phyloP scores from a whole-genome alignment of 331 rosid species.

The Malus hybrid region DNA sequence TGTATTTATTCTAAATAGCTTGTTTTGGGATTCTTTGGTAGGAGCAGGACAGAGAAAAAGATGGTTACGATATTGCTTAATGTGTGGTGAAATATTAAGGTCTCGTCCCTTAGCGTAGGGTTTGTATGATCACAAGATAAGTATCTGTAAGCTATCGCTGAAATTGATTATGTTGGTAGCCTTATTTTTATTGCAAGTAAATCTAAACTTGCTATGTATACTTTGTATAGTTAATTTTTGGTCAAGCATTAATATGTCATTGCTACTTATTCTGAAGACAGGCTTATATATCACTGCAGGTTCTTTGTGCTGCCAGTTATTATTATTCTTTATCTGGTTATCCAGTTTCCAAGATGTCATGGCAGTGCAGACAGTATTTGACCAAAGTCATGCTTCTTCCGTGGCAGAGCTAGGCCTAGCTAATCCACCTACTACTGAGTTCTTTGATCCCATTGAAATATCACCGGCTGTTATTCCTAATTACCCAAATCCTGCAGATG shows the following conservation, averaged over 20 bases:
- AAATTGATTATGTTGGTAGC: not conserved
- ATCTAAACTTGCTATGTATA: not conserved
- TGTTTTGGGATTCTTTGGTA: not conserved
- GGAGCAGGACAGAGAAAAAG: not conserved
- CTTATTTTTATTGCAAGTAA: not conserved
- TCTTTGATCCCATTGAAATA: slow-evolving; percentile 88
- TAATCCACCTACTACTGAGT: slow-evolving; percentile 53
- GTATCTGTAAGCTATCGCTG: not conserved
- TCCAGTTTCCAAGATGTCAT: slow-evolving; percentile 51
- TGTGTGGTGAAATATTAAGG: not conserved
- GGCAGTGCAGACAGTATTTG: slow-evolving; percentile 36
- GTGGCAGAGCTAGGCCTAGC: slow-evolving; percentile 37
- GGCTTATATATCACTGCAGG: slow-evolving; percentile 47
- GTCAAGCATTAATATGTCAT: not conserved
- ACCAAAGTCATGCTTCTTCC: slow-evolving; percentile 29
- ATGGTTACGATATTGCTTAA: not conserved
- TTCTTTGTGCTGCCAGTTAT: slow-evolving; percentile 51
- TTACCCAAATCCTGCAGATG: slow-evolving; percentile 47
- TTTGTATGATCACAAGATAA: not conserved
- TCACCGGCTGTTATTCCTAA: slow-evolving; percentile 93
- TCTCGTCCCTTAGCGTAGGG: not conserved
- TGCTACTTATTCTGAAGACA: slow-evolving; percentile 11
- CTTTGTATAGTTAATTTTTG: not conserved
- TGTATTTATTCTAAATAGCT: not conserved
- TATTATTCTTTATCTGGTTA: slow-evolving; percentile 60